Base-by-base conservation (phyloP, 495 filamentous ascomycete species). In the Niebla homalea region DNA sequence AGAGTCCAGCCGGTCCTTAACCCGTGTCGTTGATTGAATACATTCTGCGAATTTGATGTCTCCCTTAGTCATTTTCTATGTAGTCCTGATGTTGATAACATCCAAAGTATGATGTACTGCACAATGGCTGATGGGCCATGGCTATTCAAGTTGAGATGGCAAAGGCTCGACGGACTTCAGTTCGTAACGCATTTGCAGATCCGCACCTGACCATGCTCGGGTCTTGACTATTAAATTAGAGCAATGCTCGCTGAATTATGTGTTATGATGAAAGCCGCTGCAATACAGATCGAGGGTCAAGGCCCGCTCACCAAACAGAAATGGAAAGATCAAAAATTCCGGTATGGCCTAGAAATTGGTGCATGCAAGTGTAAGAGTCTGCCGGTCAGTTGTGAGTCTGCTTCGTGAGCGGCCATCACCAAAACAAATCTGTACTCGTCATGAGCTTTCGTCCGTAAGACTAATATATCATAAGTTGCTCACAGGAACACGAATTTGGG, bases 291-390 rank as follows among this genome's bases (percentile, higher is more conserved):
- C 43, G 41, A 42, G 29, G 15, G 46, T 19, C 20, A 35, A 18
- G 5, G n/a, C 10, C 52, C 68, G 69, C 32, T 56, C 49, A 4
- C 70, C 66, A 55, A 71, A 70, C 16, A 62, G 61, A 43, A 68
- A 69, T 2, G 72, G 15, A 35, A 72, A 65, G 26, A 71, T 69
- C 1, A 71, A 35, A 55, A 70, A 71, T 19, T 55, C 55, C 4
- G 68, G 63, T 60, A 68, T 67, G 10, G 70, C 64, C 63, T 71
- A 70, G 48, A 68, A 62, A 49, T 69, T 60, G 2, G 66, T 69
- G 11, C 71, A 55, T n/a, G 59, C 41, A 25, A 55, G 46, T 5
- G 53, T 54, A 5, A 72, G 54, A 63, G 70, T 71, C 7, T 60
- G 48, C 26, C 58, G 54, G n/a, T 51, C 62, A 35, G 58, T 60